Conservation (phyloP, 2,329 filamentous ascomycete genomes). For the Aspergillus persii region DNA sequence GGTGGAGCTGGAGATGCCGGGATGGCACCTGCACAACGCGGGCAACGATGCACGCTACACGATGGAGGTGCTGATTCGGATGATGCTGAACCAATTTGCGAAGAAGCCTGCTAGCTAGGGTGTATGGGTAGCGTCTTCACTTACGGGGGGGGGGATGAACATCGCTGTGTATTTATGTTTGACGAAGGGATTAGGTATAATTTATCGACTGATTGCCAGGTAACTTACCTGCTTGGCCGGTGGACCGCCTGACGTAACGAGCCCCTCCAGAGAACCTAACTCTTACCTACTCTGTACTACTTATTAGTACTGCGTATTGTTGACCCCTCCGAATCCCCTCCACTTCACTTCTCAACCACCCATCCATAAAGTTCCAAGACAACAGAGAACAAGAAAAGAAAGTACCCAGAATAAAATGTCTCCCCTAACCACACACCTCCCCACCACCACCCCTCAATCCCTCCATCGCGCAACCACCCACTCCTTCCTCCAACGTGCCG, state of each 20-base stretch:
- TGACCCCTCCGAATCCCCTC: not conserved
- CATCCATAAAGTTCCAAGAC: not conserved
- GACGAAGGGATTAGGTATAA: too few relatives aligned
- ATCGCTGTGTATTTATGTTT: too few relatives aligned
- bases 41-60: constrained; percentile 84
- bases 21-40: constrained; percentile 75
- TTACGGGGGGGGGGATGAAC: too few relatives aligned
- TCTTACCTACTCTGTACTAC: too few relatives aligned
- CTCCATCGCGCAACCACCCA: constrained; percentile 62
- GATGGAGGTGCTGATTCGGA: constrained; percentile 65
- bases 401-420: constrained; percentile 22
- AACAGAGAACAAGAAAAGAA: not conserved
- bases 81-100: constrained; percentile 1
- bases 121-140: too few relatives aligned
- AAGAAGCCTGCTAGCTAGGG: not conserved
- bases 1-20: constrained; percentile 59
- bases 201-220: too few relatives aligned
- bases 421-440: constrained; percentile 56
- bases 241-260: not conserved
- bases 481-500: constrained; percentile 64
- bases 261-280: too few relatives aligned
- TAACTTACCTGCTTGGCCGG: too few relatives aligned
- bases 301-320: too few relatives aligned
- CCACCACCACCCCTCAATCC: constrained; percentile 46
- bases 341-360: not conserved